Percentiles rank a stretch among this genome's conserved stretches.
phyloP scores from a whole-genome alignment of 148 eudicot genomes.

The Arbutus unedo region DNA sequence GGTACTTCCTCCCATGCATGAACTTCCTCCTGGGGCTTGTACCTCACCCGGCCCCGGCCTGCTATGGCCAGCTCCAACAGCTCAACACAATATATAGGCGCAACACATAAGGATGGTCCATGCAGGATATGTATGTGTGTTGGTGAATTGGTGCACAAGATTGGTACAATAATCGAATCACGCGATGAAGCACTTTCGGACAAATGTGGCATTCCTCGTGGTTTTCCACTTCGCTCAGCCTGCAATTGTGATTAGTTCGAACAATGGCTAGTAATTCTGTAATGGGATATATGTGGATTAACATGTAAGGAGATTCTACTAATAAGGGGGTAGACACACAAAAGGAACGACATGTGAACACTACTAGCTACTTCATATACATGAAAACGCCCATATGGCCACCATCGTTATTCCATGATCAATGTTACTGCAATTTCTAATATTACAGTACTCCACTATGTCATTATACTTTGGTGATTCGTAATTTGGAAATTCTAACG shows the following conservation, averaged over 20 bases:
- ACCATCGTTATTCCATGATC: neutral
- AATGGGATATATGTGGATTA: too few relatives aligned
- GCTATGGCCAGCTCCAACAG: neutral
- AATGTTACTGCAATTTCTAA: neutral
- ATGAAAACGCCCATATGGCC: too few relatives aligned
- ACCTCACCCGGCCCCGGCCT: neutral
- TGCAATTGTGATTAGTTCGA: neutral
- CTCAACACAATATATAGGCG: neutral
- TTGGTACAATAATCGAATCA: neutral
- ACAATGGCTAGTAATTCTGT: too few relatives aligned
- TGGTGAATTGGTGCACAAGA: neutral
- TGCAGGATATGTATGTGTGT: neutral
- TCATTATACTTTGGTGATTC: neutral
- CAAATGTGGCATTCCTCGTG: neutral
- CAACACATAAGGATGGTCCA: neutral
- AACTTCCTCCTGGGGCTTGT: neutral
- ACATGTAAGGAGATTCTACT: too few relatives aligned
- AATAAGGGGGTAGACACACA: too few relatives aligned
- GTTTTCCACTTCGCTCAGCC: neutral
- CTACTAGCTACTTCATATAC: too few relatives aligned
- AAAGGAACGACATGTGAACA: too few relatives aligned
- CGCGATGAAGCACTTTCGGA: neutral
- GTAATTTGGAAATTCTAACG: neutral
- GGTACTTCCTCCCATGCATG: constrained; percentile 11
- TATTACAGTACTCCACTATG: neutral